Base-by-base conservation (phyloP, 208 protist genomes). In the Wallacemonas collosoma region DNA sequence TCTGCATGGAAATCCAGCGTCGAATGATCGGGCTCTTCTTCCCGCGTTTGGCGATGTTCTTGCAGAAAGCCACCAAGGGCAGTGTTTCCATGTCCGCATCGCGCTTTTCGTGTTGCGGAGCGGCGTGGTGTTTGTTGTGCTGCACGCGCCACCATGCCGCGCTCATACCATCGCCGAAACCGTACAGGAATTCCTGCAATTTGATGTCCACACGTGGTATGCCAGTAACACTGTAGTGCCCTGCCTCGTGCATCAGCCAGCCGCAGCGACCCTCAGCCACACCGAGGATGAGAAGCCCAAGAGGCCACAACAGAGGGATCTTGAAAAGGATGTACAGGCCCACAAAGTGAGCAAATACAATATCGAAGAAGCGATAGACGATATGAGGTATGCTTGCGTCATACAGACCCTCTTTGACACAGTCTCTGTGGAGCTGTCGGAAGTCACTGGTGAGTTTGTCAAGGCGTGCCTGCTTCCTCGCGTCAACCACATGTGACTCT, bases 81-180 rank as follows among this genome's bases (percentile, higher is more conserved):
- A 95, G 82, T 36, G 89, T 94, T 58, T 90, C 79, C 9, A 94
- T 67, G 57, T 94, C 89, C 2, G 86, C 84, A 65, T 94, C 89
- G 65, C 90, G 84, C 51, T 75, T 65, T 57, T 92, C 76, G 71
- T 94, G 87, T 72, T 94, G 89, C 35, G 89, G 84, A 0, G 86
- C 76, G 12, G 86, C 83, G 75, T 94, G 89, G 69, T 94, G 89
- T 54, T 88, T 87, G 78, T 94, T 94, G 79, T 94, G 89, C 64
- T 94, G 83, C 47, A 76, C 77, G 2, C 85, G 81, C 89, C 89
- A 94, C 84, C 84, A 94, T 39, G 82, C 75, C n/a, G 73, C 87
- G 62, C 81, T 89, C 87, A 91, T 92, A 44, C 87, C 89, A 41
- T 81, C 76, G n/a, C 89, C 89, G 40, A 91, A 68, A 36, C 86